Evolutionary conservation across 257 asterid species (phyloP), one percentile per base, ranked within the genome.

Genomic region (Penstemon eatonii): DNA sequence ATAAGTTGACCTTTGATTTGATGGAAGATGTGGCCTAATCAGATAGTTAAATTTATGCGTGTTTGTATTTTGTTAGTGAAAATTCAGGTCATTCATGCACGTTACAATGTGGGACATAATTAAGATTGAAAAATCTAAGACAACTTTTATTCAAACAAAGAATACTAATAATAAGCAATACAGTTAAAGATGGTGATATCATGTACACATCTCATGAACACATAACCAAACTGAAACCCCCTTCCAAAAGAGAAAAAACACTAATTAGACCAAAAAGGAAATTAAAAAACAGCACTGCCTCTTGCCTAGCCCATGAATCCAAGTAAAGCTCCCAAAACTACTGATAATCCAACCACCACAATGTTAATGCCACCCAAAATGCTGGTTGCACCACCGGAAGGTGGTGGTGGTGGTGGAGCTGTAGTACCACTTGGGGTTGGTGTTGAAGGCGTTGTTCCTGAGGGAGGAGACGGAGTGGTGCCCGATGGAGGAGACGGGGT

Each of bases 301-400:
- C 86, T 82, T 66, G 76, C 97, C 91, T 82, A 82, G 88, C 86
- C 83, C 79, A 79, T 72, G 33, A 74, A 6, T 12, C 66, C 84
- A 70, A 84, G 49, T 71, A 87, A 9, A 66, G 80, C 84, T 10
- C 66, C 87, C 75, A 83, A 57, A 52, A 62, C 73, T 59, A 84
- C 56, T 7, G 83, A 71, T 49, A 78, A 36, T 11, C 76, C 88
- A 8, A 71, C 68, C 62, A 72, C 55, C 66, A 80, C n/a, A 60
- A 73, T 63, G 57, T 19, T 75, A 19, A 63, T 6, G 70, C 76
- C 79, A 56, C 76, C 81, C 68, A 78, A 59, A 33, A 9, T 62
- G 33, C 71, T 62, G 0, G 84, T 56, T 2, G 76, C 85, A 52
- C 69, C 82, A 60, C 54, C 73, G 10, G 70, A 36, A 4, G 78